Base-by-base conservation (phyloP, 129 eudicot species). In the Solidago caesia region DNA sequence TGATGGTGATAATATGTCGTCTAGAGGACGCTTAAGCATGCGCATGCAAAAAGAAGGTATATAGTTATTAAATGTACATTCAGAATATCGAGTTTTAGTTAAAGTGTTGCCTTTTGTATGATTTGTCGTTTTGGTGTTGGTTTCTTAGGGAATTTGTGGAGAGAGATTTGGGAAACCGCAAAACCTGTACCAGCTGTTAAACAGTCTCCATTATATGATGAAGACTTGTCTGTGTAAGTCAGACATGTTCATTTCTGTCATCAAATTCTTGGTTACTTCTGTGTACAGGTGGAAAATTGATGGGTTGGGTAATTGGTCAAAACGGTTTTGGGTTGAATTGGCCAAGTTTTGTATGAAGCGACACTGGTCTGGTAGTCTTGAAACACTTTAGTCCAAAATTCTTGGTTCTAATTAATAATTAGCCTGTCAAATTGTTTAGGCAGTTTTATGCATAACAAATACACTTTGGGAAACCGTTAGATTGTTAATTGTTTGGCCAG, bases 1-100 rank as follows among this genome's bases (percentile, higher is more conserved):
- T 44, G 87, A 60, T 69, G 82, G 80, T 72, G 92, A 85, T 68
- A 68, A 60, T 11, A 75, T 39, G 39, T 82, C 88, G 55, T 64
- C 81, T 67, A 95, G 86, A 84, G 99, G 99, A 71, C 96, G 74
- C 82, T 82, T 95, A 64, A 95, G 99, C 72, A 78, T 80, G 76
- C 89, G 99, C 59, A 95, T 95, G 99, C 89, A 84, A 79, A 95
- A 95, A 89, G 92, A 87, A 95, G 99, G 99, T 90, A 75, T 51
- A 47, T 33, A 47, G 21, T 15, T 21, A 39, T 12, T 6, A 8
- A 66, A 15, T 15, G 41, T 66, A 39, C 26, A 71, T 57, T 21
- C 21, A 21, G 21, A 21, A 21, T 21, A 21, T 21, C 21, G 21
- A 21, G 21, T 21, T 21, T 21, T 21, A 21, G 21, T 21, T 21